Percentiles rank a stretch among this genome's conserved stretches.
Conservation (phyloP, 208 protist species). For the Naegleria gruberi region DNA sequence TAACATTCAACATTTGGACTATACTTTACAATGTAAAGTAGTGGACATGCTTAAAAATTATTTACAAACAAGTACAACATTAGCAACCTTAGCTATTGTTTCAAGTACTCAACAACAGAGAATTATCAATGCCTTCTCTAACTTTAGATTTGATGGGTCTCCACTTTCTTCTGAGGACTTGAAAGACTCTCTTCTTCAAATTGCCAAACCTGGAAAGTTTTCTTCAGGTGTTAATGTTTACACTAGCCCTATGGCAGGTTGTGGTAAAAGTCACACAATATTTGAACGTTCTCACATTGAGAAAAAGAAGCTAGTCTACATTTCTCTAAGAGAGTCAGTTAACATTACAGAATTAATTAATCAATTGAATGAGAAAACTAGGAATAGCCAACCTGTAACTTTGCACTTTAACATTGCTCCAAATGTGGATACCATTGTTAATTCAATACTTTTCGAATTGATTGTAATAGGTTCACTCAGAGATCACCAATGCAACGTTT, state of each 20-base stretch:
- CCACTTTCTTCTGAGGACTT: not conserved
- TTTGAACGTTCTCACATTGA: not conserved
- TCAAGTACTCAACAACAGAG: not conserved
- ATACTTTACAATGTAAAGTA: not conserved
- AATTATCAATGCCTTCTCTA: not conserved
- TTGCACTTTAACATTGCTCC: constrained; percentile 32
- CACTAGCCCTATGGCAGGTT: not conserved
- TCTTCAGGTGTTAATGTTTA: not conserved
- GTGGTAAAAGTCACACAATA: not conserved
- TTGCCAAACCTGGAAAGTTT: not conserved
- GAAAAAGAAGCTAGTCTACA: not conserved
- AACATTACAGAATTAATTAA: not conserved
- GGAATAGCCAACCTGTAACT: not conserved
- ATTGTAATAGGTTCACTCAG: constrained; percentile 23
- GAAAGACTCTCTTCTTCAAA: no score
- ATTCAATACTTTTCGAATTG: constrained; percentile 27
- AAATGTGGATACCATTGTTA: not conserved
- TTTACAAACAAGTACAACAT: not conserved
- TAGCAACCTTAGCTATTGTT: not conserved
- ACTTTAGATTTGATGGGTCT: not conserved
- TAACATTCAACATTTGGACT: not conserved
- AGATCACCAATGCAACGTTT: not conserved
- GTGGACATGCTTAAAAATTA: not conserved
- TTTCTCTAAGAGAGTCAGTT: not conserved
- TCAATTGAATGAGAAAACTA: not conserved